Base-by-base conservation (phyloP, 2,329 filamentous ascomycete genomes). In the Ascomycota sp. region DNA sequence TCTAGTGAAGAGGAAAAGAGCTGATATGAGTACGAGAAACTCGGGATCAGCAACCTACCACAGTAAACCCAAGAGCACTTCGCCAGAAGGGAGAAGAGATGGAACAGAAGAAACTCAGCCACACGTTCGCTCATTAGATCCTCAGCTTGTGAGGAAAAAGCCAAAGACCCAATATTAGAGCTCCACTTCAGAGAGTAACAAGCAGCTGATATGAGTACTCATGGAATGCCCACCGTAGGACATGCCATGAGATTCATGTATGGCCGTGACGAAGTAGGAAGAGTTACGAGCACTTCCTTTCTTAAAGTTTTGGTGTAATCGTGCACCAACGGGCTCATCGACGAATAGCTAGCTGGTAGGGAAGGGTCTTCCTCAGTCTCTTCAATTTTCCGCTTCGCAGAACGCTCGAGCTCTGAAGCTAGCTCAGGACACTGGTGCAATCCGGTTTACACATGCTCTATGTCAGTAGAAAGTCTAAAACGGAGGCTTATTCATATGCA, bases 141-240 rank as follows among this genome's bases (percentile, higher is more conserved):
- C 48, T 5, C 55, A 59, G 0, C 49, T 69, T 41, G 50, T 71
- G 7, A 57, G 62, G 39, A 70, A 66, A 48, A 72, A 70, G 47
- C 47, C 57, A 9, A 72, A 70, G 47, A 42, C 54, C 31, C 27
- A 29, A 34, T 25, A 8, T 6, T 9, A 21, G 6, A 9, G 4
- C n/a, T 21, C 10, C 13, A 8, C 6, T 12, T 6, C 13, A 31
- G 6, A 13, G 21, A 5, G 24, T 21, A 16, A 3, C 30, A 21
- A 31, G 30, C 6, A 31, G 30, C 3, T 11, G 30, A 27, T 9
- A 9, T 9, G 27, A 9, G 27, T 27, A 21, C 16, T 21, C 16
- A 21, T 21, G 16, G 16, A 21, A 21, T 21, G 16, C 5, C 16
- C 16, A 21, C 16, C 16, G 16, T 30, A 12, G 16, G n/a, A 30